Conservation (phyloP, 805 yeast species). For the Lachancea lanzarotensis region DNA sequence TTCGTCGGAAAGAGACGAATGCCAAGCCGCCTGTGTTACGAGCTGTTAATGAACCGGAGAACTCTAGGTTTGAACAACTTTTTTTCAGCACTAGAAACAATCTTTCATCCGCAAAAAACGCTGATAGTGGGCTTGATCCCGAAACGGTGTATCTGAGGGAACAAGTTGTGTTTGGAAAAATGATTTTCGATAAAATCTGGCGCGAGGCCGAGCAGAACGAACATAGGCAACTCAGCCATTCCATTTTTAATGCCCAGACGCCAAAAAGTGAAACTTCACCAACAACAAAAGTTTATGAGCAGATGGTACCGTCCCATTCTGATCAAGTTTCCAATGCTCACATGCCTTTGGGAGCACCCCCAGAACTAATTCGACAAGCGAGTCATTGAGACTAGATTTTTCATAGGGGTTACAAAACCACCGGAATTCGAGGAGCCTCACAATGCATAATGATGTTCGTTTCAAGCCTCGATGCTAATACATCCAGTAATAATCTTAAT, state of each 20-base stretch:
- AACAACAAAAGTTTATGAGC: background rate
- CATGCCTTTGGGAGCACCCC: background rate
- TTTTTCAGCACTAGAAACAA: slow-evolving; percentile 1
- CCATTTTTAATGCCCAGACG: background rate
- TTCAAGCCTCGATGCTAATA: no score
- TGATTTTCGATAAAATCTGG: slow-evolving; percentile 2
- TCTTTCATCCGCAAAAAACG: background rate
- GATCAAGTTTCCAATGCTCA: background rate
- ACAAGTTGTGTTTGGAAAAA: background rate
- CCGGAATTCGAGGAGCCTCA: no score
- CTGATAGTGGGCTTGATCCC: background rate
- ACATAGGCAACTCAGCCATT: background rate
- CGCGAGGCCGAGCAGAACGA: slow-evolving; percentile 3
- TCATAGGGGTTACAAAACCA: background rate
- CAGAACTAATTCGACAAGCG: background rate
- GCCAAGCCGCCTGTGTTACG: slow-evolving; percentile 1
- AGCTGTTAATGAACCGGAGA: background rate
- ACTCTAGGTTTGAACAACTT: slow-evolving; percentile 3
- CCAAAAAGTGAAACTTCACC: background rate
- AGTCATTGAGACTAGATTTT: background rate
- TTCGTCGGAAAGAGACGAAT: background rate
- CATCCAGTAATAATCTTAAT: no score
- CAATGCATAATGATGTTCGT: no score
- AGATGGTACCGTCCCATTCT: background rate
- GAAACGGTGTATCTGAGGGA: background rate